These are phyloP conservation scores for Multifurca ochricompacta DNA, from an alignment of 768 basidiomycete species.

Conservation along the genomic window DNA sequence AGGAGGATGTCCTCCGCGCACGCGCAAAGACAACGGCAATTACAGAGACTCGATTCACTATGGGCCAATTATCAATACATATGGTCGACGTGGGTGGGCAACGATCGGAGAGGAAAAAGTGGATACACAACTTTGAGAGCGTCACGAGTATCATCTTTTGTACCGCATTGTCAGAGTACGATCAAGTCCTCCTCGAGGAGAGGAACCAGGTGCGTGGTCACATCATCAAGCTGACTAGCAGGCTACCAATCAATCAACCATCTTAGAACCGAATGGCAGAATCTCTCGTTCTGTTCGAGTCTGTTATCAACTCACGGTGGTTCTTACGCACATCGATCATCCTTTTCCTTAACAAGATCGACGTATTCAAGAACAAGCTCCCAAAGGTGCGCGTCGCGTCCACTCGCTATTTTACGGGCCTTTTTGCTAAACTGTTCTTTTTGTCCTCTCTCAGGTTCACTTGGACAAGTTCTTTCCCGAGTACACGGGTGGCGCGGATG, in stretches of 20 bases:
- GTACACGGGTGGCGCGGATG: slow-evolving; percentile 81
- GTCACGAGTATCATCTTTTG: slow-evolving; percentile 77
- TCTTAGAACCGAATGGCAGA: slow-evolving; percentile 68
- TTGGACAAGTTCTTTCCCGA: slow-evolving; percentile 79
- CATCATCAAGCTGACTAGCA: not conserved
- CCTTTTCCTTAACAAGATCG: slow-evolving; percentile 64
- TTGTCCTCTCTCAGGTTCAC: slow-evolving; percentile 41
- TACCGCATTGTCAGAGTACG: slow-evolving; percentile 67
- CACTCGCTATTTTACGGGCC: no score
- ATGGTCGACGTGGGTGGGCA: slow-evolving; percentile 77
- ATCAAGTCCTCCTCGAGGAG: slow-evolving; percentile 64
- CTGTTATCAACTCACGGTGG: slow-evolving; percentile 75
- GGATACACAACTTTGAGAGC: slow-evolving; percentile 65
- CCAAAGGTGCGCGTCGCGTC: slow-evolving; percentile 35
- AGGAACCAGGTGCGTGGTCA: slow-evolving; percentile 45
- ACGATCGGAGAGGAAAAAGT: slow-evolving; percentile 52
- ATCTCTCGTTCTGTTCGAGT: slow-evolving; percentile 67
- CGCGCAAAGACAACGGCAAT: slow-evolving; percentile 87
- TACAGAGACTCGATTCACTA: slow-evolving; percentile 74
- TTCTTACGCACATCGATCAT: slow-evolving; percentile 62
- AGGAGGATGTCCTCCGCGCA: slow-evolving; percentile 82
- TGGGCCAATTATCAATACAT: slow-evolving; percentile 52
- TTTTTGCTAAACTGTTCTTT: not conserved
- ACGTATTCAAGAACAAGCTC: slow-evolving; percentile 69
- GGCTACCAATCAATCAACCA: not conserved